Evolutionary conservation across 2,329 filamentous ascomycete species (phyloP), one percentile per base, ranked within the genome.

Genomic region (Stachybotrys elegans): DNA sequence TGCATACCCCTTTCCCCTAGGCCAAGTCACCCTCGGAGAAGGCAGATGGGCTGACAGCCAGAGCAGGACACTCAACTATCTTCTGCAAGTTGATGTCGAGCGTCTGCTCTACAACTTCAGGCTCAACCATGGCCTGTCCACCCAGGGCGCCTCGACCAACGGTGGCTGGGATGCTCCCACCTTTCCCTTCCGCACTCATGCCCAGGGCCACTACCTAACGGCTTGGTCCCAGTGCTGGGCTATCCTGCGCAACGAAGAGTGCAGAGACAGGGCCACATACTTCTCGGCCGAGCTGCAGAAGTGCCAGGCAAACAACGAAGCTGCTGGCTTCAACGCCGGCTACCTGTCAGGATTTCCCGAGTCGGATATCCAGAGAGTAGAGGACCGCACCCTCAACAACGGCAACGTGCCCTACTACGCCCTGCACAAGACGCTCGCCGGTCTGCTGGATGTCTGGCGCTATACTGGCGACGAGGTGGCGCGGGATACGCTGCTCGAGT

Each of bases 391-490:
- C 0, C 56, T 76, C 12, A 63, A 25, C 42, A 73, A 69, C 34
- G 72, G 73, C 22, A 76, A 76, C 38, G 74, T 78, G 1, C 72
- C 73, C 0, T 78, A 76, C 56, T 78, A 78, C 46, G 67, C 68
- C 19, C 62, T 77, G n/a, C 74, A 78, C 58, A 78, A 77, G 59
- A 75, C 70, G 2, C 65, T 77, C 53, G 68, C 71, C 2, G 73
- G 73, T 0, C 61, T 77, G 11, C 65, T 76, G 2, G 74, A 78
- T 37, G 69, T 72, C 4, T 76, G 71, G 63, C 64, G 67, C 5
- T 57, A 64, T 16, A 57, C 72, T 11, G 71, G 68, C 3, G 67
- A 73, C 49, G 51, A 57, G 0, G 67, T 57, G 4, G 70, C 73
- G 6, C 60, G 61, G 5, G 60, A 67, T 3, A 72, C 73, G 0